Evolutionary conservation across 2,329 filamentous ascomycete genomes (phyloP).

Genomic region (Coniochaeta ligniaria): DNA sequence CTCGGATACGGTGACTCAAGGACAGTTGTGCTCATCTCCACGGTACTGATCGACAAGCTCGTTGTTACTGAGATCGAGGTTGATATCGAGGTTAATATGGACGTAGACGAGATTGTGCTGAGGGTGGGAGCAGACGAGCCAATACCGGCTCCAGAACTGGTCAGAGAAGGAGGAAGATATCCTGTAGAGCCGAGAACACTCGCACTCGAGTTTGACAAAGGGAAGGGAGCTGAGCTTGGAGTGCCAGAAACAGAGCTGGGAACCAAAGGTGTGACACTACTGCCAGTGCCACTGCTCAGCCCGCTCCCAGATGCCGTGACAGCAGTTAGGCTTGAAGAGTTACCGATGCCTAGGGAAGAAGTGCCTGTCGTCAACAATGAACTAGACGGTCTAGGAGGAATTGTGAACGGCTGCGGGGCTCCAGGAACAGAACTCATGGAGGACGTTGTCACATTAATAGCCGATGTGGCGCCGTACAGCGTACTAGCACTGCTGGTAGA

Average conservation of each 20-base stretch:
- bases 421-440: not conserved
- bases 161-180: not conserved
- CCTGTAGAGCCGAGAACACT: not conserved
- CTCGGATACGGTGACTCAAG: not conserved
- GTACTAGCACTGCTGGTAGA: slow-evolving; percentile 1
- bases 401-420: not conserved
- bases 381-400: not conserved
- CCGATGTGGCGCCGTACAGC: not conserved
- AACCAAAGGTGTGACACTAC: not conserved
- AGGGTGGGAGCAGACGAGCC: not conserved
- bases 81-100: not conserved
- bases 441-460: not conserved
- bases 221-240: slow-evolving; percentile 4
- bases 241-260: not conserved
- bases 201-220: slow-evolving; percentile 3
- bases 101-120: not conserved
- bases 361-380: not conserved
- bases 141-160: not conserved
- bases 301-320: not conserved
- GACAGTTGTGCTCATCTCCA: not conserved
- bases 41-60: not conserved
- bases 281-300: not conserved
- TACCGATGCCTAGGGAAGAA: not conserved
- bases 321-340: not conserved
- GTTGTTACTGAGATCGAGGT: not conserved